phyloP scores from a whole-genome alignment of 139 green algal species.

The Micractinium conductrix region DNA sequence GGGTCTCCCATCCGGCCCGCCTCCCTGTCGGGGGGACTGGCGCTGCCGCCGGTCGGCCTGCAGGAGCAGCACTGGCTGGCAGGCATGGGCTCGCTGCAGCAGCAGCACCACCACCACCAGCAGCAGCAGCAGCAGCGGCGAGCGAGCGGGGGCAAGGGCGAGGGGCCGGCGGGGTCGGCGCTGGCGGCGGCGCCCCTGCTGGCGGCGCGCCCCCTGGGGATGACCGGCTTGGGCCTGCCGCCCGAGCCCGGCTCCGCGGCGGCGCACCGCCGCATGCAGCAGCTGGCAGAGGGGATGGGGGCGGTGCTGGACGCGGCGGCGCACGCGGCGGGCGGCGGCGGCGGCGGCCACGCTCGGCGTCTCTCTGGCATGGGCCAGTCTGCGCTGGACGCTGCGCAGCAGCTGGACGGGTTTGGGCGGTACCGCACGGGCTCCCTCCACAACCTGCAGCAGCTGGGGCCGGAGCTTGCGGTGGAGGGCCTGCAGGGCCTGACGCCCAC shows the following conservation, averaged over 20 bases:
- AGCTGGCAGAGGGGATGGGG: neutral
- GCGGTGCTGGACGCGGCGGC: neutral
- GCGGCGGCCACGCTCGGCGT: neutral
- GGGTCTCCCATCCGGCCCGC: neutral
- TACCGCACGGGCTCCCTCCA: conserved; percentile 28
- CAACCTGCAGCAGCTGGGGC: conserved; percentile 21
- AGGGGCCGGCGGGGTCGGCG: neutral
- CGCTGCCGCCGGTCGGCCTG: conserved; percentile 6
- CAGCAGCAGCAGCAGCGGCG: conserved; percentile 20
- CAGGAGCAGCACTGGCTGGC: neutral
- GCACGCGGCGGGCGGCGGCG: neutral
- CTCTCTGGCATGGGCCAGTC: neutral
- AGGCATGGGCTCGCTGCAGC: conserved; percentile 2
- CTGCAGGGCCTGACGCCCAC: conserved; percentile 24
- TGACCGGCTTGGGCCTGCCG: too few relatives aligned
- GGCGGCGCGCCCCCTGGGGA: neutral
- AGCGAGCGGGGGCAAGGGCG: neutral
- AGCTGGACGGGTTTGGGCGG: conserved; percentile 20
- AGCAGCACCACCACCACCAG: conserved; percentile 1
- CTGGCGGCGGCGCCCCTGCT: neutral
- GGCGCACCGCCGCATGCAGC: neutral
- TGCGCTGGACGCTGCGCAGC: conserved; percentile 3
- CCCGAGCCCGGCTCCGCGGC: neutral
- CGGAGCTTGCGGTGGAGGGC: conserved; percentile 1
- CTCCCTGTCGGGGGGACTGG: neutral